Evolutionary conservation across 805 yeast species (phyloP), one percentile per base, ranked within the genome.

Genomic region (Barnettozyma pratensis): DNA sequence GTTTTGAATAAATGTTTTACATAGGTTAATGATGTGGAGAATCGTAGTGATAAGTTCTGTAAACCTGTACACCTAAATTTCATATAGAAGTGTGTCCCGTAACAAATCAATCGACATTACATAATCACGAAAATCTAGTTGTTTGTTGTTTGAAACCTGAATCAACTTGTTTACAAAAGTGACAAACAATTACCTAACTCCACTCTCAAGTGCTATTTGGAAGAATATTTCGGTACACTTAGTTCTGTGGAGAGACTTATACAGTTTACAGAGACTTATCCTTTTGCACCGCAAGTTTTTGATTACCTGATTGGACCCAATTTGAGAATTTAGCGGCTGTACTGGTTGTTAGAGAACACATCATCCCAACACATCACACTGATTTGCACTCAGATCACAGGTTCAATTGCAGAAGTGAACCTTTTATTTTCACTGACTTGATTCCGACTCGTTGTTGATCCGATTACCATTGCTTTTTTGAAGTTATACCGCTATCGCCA

Each of bases 1-100:
- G 38, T 31, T 37, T 38, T 28, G 25, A 36, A 46, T 41, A 41
- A 46, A 41, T 41, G 45, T 46, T 32, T 37, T 31, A 36, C 44
- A 46, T 37, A 37, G 40, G 41, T 37, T 35, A 30, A 6, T 12
- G 37, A 4, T 11, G 11, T n/a, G n/a, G 37, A 10, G n/a, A 12
- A 35, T 11, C 7, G 11, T 37, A 11, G 30, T 10, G 11, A 26
- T 12, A 7, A 38, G 29, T 7, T 38, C 7, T 19, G 11, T 7
- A 4, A 7, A 6, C 25, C 12, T 31, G 5, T 44, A 8, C 29
- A 37, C 27, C 2, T 19, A 3, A 19, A 19, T 19, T 19, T 19
- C 19, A 19, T 19, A 19, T 3, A 2, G 19, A 19, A 19, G 39
- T 45, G 52, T 45, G 49, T 35, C 47, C 42, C 50, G 29, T 43